A percentile compares a stretch with the other conserved stretches of the same genome.
phyloP scores from a whole-genome alignment of 805 yeast species.

The Myxozyma udenii region DNA sequence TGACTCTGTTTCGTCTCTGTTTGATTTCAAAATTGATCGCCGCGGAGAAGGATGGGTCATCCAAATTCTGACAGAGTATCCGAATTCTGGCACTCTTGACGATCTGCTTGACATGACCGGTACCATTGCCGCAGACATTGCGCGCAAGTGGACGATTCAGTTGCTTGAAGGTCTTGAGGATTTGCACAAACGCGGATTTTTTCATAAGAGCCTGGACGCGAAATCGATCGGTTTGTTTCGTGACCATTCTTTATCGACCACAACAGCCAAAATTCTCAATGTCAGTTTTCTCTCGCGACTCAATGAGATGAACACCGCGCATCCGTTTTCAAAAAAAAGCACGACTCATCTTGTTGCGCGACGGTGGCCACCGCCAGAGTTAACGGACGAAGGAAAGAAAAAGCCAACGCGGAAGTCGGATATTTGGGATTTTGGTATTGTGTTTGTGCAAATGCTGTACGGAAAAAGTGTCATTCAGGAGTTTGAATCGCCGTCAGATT shows the following conservation, averaged over 20 bases:
- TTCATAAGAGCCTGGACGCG: conserved; percentile 66
- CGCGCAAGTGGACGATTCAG: conserved; percentile 86
- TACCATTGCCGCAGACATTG: conserved; percentile 65
- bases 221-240: conserved; percentile 56
- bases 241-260: conserved; percentile 52
- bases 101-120: conserved; percentile 68
- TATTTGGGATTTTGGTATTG: conserved; percentile 87
- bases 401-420: conserved; percentile 78
- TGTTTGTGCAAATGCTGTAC: conserved; percentile 62
- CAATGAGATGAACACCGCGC: conserved; percentile 37
- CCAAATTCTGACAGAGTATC: conserved; percentile 63
- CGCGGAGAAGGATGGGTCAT: conserved; percentile 56
- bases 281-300: conserved; percentile 30
- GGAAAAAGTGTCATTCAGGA: conserved; percentile 57
- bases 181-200: conserved; percentile 78
- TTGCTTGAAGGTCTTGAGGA: conserved; percentile 79
- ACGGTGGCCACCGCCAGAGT: conserved; percentile 81
- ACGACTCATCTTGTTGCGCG: conserved; percentile 15
- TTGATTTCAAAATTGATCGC: conserved; percentile 72
- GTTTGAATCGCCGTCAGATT: conserved; percentile 61
- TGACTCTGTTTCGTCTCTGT: conserved; percentile 61
- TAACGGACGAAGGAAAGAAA: conserved; percentile 37
- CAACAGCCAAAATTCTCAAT: conserved; percentile 53
- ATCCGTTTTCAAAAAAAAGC: conserved; percentile 32
- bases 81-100: conserved; percentile 55